Percentiles rank a stretch among this genome's conserved stretches.
Evolutionary conservation across 225 moss, liverwort and hornwort species (phyloP).

Genomic region (Pseudoscleropodium purum): DNA sequence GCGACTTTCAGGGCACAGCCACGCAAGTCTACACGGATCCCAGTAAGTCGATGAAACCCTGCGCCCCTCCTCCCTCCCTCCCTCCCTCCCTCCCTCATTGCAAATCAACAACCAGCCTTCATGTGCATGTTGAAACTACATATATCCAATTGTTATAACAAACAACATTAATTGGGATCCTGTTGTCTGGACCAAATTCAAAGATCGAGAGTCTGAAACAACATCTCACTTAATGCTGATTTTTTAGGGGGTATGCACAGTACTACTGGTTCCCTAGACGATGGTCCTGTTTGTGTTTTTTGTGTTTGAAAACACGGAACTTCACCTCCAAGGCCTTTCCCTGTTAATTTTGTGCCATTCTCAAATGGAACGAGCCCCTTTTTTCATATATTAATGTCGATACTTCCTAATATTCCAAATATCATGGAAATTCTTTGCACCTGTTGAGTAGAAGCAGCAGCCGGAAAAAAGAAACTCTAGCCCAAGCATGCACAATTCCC

Average conservation of each 20-base stretch:
- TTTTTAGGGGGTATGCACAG: background rate
- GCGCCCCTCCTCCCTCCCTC: no score
- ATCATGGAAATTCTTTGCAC: background rate
- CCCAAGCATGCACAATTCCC: background rate
- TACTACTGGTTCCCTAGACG: background rate
- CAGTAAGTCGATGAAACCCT: slow-evolving; percentile 14
- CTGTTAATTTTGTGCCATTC: background rate
- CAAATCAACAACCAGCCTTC: background rate
- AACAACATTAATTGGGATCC: background rate
- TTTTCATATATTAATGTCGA: background rate
- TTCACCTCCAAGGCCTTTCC: background rate
- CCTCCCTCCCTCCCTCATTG: no score
- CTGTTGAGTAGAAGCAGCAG: background rate
- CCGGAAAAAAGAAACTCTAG: background rate
- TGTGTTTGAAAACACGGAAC: background rate
- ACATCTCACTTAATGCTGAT: background rate
- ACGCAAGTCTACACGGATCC: slow-evolving; percentile 33
- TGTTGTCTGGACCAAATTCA: background rate
- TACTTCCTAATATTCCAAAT: background rate
- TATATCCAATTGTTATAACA: no score
- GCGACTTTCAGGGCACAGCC: slow-evolving; percentile 52
- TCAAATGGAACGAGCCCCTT: background rate
- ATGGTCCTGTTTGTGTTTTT: background rate
- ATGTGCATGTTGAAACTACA: background rate
- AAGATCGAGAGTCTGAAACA: background rate